Percentiles rank a stretch among this genome's conserved stretches.
These are phyloP conservation scores for Selaginella moellendorffii DNA, from an alignment of 75 land plant species.

Conservation along the genomic window DNA sequence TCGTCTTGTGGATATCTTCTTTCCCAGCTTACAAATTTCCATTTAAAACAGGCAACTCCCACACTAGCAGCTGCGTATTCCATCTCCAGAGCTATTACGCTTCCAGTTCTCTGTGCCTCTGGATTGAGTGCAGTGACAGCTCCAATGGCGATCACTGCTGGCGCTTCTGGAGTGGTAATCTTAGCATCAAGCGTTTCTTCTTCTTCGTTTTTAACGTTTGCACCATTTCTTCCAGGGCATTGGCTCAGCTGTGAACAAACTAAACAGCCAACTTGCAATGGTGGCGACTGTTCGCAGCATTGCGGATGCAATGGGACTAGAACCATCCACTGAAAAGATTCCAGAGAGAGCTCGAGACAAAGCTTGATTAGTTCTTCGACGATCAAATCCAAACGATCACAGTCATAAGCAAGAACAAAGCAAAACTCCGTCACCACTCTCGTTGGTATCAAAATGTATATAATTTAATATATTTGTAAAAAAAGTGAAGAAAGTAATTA, in stretches of 20 bases:
- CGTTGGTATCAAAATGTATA: too few relatives aligned
- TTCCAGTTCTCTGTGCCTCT: constrained; percentile 90
- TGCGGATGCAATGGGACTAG: constrained; percentile 44
- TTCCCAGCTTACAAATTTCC: background rate
- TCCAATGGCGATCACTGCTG: constrained; percentile 84
- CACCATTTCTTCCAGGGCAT: constrained; percentile 62
- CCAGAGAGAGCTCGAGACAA: too few relatives aligned
- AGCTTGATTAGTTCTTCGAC: too few relatives aligned
- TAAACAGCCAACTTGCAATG: constrained; percentile 75
- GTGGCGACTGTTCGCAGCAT: constrained; percentile 72
- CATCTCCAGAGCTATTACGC: constrained; percentile 66
- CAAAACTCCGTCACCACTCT: too few relatives aligned
- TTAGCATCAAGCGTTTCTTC: too few relatives aligned
- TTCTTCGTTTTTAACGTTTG: too few relatives aligned
- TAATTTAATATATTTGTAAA: too few relatives aligned
- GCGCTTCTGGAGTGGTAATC: constrained; percentile 92
- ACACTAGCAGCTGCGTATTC: constrained; percentile 84
- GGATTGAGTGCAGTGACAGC: constrained; percentile 89
- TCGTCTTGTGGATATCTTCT: background rate
- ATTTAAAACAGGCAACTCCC: constrained; percentile 49
- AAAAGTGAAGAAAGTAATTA: too few relatives aligned
- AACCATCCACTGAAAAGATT: too few relatives aligned
- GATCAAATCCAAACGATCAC: too few relatives aligned
- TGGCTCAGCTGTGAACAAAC: constrained; percentile 87
- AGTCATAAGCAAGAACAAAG: too few relatives aligned